Evolutionary conservation across 139 green algal species (phyloP).

Genomic region (Picochlorum sp.): DNA sequence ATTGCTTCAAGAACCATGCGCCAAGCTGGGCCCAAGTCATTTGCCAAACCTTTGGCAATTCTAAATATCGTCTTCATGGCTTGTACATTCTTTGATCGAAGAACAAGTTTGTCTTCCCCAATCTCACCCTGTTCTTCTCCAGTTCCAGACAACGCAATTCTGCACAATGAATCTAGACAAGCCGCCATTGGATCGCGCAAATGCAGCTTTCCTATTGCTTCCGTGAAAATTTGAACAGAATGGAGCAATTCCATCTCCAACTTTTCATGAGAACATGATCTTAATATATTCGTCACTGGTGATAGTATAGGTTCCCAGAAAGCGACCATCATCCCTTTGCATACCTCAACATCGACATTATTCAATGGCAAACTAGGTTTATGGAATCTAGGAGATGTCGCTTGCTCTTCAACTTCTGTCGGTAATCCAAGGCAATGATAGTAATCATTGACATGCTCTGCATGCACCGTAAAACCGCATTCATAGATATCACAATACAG

Average conservation of each 20-base stretch:
- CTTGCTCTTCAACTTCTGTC: not conserved
- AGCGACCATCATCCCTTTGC: not conserved
- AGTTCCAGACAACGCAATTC: slow-evolving; percentile 48
- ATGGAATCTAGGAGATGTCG: not conserved
- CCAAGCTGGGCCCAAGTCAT: slow-evolving; percentile 51
- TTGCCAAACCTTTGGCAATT: slow-evolving; percentile 53
- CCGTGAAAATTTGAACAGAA: slow-evolving; percentile 44
- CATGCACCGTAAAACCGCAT: slow-evolving; percentile 49
- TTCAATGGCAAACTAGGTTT: not conserved
- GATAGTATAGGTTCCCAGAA: slow-evolving; percentile 43
- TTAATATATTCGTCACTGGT: slow-evolving; percentile 40
- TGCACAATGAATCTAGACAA: slow-evolving; percentile 64
- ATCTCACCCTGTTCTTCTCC: not conserved
- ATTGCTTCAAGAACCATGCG: slow-evolving; percentile 60
- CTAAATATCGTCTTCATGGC: slow-evolving; percentile 77
- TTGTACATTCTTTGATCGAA: slow-evolving; percentile 73
- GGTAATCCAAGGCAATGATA: not conserved
- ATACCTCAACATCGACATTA: not conserved
- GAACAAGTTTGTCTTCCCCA: slow-evolving; percentile 18
- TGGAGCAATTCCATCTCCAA: slow-evolving; percentile 39
- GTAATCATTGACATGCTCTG: slow-evolving; percentile 3
- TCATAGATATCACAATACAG: slow-evolving; percentile 35
- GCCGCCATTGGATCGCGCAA: slow-evolving; percentile 56
- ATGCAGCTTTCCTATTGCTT: slow-evolving; percentile 44
- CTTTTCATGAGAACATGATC: slow-evolving; percentile 23